Evolutionary conservation across 2,329 filamentous ascomycete species (phyloP), one percentile per base, ranked within the genome.

Genomic region (Amauroascus verrucosus): DNA sequence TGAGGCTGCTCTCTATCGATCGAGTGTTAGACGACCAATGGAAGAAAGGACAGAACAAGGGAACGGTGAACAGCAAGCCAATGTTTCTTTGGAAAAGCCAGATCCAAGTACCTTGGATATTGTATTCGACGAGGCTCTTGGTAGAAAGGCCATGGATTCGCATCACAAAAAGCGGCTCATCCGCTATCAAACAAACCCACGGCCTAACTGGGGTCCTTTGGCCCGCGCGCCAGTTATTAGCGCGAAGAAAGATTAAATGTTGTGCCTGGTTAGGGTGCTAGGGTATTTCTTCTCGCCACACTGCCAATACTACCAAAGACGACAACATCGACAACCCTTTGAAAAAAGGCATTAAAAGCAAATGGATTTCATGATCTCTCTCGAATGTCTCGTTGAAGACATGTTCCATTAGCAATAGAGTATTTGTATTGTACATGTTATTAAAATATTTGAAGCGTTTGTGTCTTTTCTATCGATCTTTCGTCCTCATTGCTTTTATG

Each of bases 151-250:
- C 1, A 60, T 65, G 16, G 62, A 61, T 16, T 56, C 62, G 9
- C 61, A 75, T 57, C 78, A 80, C 51, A 77, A 74, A 47, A 84
- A 80, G 65, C 85, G 83, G 59, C 76, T 94, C 44, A 82, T 94
- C 51, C 77, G 91, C 58, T 98, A 96, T 69, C 93, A 95, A 72
- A 72, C 84, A 56, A 97, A 97, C 65, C 93, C 93, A 44, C 77
- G 85, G 56, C 84, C 88, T 64, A 93, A 97, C 67, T 98, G 93
- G 93, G 93, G 93, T 0, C 93, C 93, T 1, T 82, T 95, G 81
- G 73, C 66, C 55, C 68, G 71, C 35, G 73, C 73, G 22, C 49
- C 54, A 11, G 48, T 53, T 18, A 32, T 13, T 5, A 28, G 6
- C 32, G 11, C 16, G 26, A 53, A 53, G 16, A 50, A 50, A 11